phyloP scores from a whole-genome alignment of 1,284 basidiomycete species.

The Ceratobasidium sp. region DNA sequence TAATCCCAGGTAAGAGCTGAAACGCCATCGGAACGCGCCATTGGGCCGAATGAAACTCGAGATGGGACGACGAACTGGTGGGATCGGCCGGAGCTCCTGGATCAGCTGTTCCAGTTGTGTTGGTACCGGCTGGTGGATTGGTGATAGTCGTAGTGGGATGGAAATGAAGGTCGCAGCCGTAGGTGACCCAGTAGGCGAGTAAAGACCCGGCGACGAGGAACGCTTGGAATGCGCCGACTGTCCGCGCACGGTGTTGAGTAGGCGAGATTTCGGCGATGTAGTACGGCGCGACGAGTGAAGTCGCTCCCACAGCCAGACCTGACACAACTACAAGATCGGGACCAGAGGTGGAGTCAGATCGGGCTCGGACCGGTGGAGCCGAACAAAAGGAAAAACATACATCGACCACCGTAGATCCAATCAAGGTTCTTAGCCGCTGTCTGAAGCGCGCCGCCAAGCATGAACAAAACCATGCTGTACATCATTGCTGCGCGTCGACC shows the following conservation, averaged over 20 bases:
- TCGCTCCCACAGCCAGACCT: slow-evolving; percentile 45
- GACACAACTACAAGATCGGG: slow-evolving; percentile 41
- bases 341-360: neutral
- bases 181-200: slow-evolving; percentile 36
- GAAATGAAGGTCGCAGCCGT: slow-evolving; percentile 36
- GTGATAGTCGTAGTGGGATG: neutral
- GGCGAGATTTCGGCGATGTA: slow-evolving; percentile 46
- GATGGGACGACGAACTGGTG: neutral
- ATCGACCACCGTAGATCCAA: slow-evolving; percentile 46
- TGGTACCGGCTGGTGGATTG: slow-evolving; percentile 8
- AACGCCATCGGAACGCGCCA: slow-evolving; percentile 38
- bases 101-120: slow-evolving; percentile 33
- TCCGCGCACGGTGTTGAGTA: slow-evolving; percentile 44
- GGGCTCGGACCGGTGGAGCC: slow-evolving; percentile 20
- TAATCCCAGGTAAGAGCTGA: slow-evolving; percentile 30
- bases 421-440: slow-evolving; percentile 28
- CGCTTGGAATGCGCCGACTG: slow-evolving; percentile 46
- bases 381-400: slow-evolving; percentile 30
- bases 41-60: slow-evolving; percentile 36
- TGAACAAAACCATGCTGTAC: slow-evolving; percentile 46
- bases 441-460: slow-evolving; percentile 44
- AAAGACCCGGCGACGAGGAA: slow-evolving; percentile 41
- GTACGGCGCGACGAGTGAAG: slow-evolving; percentile 45
- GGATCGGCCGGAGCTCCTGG: slow-evolving; percentile 31
- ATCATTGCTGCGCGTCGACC: slow-evolving; percentile 44